These are phyloP conservation scores for Colletotrichum gigasporum DNA, from an alignment of 2,329 filamentous ascomycete species.

Conservation along the genomic window DNA sequence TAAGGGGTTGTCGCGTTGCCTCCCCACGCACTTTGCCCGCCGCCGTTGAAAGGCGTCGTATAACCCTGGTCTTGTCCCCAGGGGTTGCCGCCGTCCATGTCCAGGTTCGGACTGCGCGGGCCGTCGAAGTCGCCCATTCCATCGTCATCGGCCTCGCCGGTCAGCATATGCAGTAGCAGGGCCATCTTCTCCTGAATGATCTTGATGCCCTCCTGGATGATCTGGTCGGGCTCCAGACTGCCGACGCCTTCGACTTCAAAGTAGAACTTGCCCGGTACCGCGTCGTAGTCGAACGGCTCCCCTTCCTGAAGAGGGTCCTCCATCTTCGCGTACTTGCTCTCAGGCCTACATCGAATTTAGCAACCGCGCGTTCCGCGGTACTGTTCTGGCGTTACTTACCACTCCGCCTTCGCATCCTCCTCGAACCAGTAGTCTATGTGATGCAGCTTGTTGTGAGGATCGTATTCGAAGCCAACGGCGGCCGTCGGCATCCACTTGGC, in stretches of 20 bases:
- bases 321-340: slow-evolving; percentile 80
- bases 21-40: slow-evolving; percentile 73
- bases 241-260: slow-evolving; percentile 92
- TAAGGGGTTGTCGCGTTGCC: slow-evolving; percentile 60
- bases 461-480: slow-evolving; percentile 96
- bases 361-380: neutral
- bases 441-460: slow-evolving; percentile 93
- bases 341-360: slow-evolving; percentile 69
- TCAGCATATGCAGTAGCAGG: slow-evolving; percentile 73
- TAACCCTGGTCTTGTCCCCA: slow-evolving; percentile 71
- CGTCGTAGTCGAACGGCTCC: slow-evolving; percentile 91
- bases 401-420: slow-evolving; percentile 82
- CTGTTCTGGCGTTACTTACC: slow-evolving; percentile 65
- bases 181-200: slow-evolving; percentile 92
- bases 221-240: slow-evolving; percentile 86
- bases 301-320: slow-evolving; percentile 84
- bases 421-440: slow-evolving; percentile 98
- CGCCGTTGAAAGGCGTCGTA: slow-evolving; percentile 72
- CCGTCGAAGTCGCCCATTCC: slow-evolving; percentile 70
- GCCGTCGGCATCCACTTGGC: slow-evolving; percentile 96
- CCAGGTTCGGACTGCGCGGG: slow-evolving; percentile 72
- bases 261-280: slow-evolving; percentile 86
- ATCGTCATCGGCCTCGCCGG: slow-evolving; percentile 62
- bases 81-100: slow-evolving; percentile 65
- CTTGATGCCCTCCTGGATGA: slow-evolving; percentile 88